Evolutionary conservation across 148 eudicot species (phyloP), one percentile per base, ranked within the genome.

Genomic region (Arctostaphylos glauca): DNA sequence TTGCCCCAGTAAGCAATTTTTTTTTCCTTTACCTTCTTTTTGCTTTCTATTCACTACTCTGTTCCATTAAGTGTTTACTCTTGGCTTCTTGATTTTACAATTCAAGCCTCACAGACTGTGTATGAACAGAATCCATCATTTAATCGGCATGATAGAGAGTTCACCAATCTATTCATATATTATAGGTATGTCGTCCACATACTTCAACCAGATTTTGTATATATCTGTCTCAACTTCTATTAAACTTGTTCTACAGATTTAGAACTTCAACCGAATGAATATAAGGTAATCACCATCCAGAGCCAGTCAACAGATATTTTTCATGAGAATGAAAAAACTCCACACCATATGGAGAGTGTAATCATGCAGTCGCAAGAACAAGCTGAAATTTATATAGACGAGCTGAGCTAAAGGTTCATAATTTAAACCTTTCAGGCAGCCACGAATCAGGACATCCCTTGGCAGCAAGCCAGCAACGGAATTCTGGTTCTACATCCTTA

Each of bases 401-500:
- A 74, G 67, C 81, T 77, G 84, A 86, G 85, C 52, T 43, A 85
- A 89, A 87, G 83, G 80, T 77, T 74, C 62, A 3, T 70, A 85
- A 79, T 73, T 48, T 77, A 76, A 85, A 90, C 89, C 86, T 90
- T 87, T 83, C 76, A 79, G 80, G 89, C 83, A 84, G 82, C 83
- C 86, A 84, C 16, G 80, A n/a, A 82, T 77, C 82, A 58, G 74
- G 84, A 78, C 83, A 84, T 84, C 84, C 47, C 62, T 81, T 80
- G 44, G 85, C 76, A 86, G 88, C 84, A 83, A 83, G 44, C 84
- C 76, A 86, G 88, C 84, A 83, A 83, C 84, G 68, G 52, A 81
- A 81, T 86, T 85, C 87, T 85, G 86, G 88, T 85, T 77, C 84
- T 78, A 84, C 87, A 91, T 87, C 84, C 90, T 84, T 90, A 78